phyloP scores from a whole-genome alignment of 129 eudicot genomes.

The Artemisia annua region DNA sequence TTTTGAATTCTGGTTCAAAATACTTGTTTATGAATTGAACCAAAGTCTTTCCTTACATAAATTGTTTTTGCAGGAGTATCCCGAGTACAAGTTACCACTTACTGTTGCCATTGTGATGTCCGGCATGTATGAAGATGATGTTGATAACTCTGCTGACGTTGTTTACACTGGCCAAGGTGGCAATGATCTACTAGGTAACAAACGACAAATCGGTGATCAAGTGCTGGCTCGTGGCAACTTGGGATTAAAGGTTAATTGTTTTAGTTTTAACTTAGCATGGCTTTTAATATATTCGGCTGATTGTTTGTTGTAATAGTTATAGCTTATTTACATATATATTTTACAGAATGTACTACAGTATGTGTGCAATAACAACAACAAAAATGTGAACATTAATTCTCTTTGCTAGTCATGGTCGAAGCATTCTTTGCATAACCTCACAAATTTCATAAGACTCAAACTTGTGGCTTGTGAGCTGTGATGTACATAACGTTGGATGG shows the following conservation, averaged over 20 bases:
- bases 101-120: conserved; percentile 81
- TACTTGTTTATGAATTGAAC: not conserved
- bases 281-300: not conserved
- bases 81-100: conserved; percentile 52
- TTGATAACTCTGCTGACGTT: conserved; percentile 74
- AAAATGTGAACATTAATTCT: not conserved
- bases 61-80: conserved; percentile 42
- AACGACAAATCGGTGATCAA: conserved; percentile 70
- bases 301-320: conserved; percentile 4
- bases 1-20: not conserved
- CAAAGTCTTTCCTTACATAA: no score
- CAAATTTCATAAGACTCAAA: no score
- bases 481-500: no score
- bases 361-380: no score
- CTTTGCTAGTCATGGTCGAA: no score
- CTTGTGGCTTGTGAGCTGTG: no score
- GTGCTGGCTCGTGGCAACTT: conserved; percentile 73
- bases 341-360: not conserved
- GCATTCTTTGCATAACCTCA: no score
- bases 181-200: conserved; percentile 68
- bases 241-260: conserved; percentile 65
- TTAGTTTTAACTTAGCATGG: not conserved
- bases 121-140: conserved; percentile 92
- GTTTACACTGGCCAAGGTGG: conserved; percentile 99
- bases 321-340: not conserved